A percentile compares a stretch with the other conserved stretches of the same genome.
phyloP scores from a whole-genome alignment of 1,284 basidiomycete genomes.

The Kwoniella shivajii region DNA sequence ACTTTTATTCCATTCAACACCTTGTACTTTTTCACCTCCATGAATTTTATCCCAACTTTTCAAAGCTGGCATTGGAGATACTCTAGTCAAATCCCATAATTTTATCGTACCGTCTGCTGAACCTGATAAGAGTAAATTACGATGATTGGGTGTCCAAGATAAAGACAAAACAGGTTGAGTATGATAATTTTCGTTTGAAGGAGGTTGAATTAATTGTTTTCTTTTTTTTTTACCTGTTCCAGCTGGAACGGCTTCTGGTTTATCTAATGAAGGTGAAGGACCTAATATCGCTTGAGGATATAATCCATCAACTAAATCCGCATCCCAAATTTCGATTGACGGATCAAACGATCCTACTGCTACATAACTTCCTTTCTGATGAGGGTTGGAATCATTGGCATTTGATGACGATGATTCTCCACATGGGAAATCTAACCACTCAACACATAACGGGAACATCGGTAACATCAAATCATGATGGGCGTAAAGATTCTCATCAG shows the following conservation, averaged over 20 bases:
- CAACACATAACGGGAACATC: conserved; percentile 95
- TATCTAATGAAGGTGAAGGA: conserved; percentile 65
- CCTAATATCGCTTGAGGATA: conserved; percentile 93
- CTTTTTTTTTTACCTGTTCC: conserved; percentile 94
- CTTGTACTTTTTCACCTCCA: conserved; percentile 90
- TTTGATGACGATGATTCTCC: conserved; percentile 39
- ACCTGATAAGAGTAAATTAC: conserved; percentile 87
- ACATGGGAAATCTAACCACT: conserved; percentile 92
- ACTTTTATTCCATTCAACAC: conserved; percentile 89
- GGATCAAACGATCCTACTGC: conserved; percentile 97
- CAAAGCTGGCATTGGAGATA: conserved; percentile 64
- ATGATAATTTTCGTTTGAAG: conserved; percentile 72
- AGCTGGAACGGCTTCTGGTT: conserved; percentile 72
- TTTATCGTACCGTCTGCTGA: conserved; percentile 96
- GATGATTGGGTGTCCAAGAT: conserved; percentile 87
- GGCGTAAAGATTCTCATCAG: conserved; percentile 88
- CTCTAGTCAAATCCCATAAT: conserved; percentile 89
- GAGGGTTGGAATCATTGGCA: conserved; percentile 48
- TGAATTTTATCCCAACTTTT: conserved; percentile 81
- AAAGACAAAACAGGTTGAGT: conserved; percentile 90
- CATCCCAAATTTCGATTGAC: conserved; percentile 97
- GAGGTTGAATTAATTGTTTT: conserved; percentile 77
- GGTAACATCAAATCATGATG: conserved; percentile 99
- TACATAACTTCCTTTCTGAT: conserved; percentile 75
- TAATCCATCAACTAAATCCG: conserved; percentile 90